Evolutionary conservation across 495 filamentous ascomycete species (phyloP), one percentile per base, ranked within the genome.

Genomic region (Neurospora cerealis): DNA sequence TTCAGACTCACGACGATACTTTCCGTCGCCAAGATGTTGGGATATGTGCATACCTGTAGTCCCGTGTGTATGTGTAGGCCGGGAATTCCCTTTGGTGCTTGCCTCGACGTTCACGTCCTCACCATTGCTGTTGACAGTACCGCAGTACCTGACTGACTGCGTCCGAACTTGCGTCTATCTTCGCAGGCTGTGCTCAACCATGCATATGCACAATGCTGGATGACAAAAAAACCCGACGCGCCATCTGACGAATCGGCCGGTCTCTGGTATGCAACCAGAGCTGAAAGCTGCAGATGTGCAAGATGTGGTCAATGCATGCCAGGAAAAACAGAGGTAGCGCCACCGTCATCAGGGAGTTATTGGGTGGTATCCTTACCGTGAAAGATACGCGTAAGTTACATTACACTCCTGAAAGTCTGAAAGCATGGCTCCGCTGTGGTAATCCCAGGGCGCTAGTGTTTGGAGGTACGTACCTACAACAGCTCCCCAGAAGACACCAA

Each of bases 221-320:
- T 77, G 74, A 77, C 75, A 74, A 78, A 78, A 80, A 80, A 79
- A 72, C 62, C 79, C 78, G 74, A 77, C 46, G 73, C 54, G 69
- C 34, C 54, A 75, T 62, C 74, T 81, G 80, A 74, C 83, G 80
- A 83, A 83, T 83, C 77, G 77, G 74, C 69, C 74, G 76, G 79
- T 71, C 72, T 73, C 73, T 70, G 77, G 77, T 73, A 77, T 79
- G 81, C 79, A 69, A 80, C 75, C 75, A 66, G 78, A 86, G 84
- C 84, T 86, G 84, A 85, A 86, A 84, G 80, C 77, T 80, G 82
- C 80, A 83, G 82, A 79, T 80, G 75, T 80, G 76, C 82, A 74
- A 76, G 28, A 66, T 66, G 54, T 34, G 54, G 28, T 19, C 54
- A 19, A 62, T 62, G 54, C 48, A 66, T 66, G 54, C 54, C 28